Base-by-base conservation (phyloP, 1,284 basidiomycete species). In the Malassezia brasiliensis region DNA sequence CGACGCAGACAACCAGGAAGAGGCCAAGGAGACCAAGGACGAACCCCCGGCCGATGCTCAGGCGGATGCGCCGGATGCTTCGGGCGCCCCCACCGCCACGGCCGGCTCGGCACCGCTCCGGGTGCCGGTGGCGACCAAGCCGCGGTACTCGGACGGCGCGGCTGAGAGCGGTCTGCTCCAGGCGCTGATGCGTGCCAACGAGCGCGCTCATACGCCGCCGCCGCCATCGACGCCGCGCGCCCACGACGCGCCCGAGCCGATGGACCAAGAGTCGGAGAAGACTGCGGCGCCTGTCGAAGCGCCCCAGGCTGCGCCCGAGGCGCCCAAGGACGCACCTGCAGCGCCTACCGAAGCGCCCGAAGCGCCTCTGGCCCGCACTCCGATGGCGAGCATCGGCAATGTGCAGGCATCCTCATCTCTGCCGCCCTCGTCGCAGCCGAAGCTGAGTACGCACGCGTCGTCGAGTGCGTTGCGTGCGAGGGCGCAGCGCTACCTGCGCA, bases 171-270 rank as follows among this genome's bases (percentile, higher is more conserved):
- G 47, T 3, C 48, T 56, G 28, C 49, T 56, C 7, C 30, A 30
- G 5, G 50, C 54, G 28, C 40, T 56, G 20, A 37, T 47, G 42
- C 54, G 54, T 12, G 54, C 50, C 15, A 41, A 56, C 22, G 44
- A 51, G 42, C 54, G 54, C 31, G 32, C 54, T 5, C 54, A 47
- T 12, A 56, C 54, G n/a, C 54, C 54, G 10, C 42, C 54, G 34
- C 47, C 47, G 20, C 45, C 32, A n/a, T 34, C 30, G 15, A 34
- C 30, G 25, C 14, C 47, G 47, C 6, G 11, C 3, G 20, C 5
- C 7, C 17, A 42, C 4, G 9, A 7, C 7, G 30, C 20, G 17
- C 17, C 40, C 12, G 30, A 30, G 20, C 22, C 20, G 19, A 25
- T 30, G 40, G 40, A 42, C 15, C 20, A 30, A 14, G 30, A 22